A percentile compares a stretch with the other conserved stretches of the same genome.
These are phyloP conservation scores for Beauveria rudraprayagi DNA, from an alignment of 2,329 filamentous ascomycete genomes.

Conservation along the genomic window DNA sequence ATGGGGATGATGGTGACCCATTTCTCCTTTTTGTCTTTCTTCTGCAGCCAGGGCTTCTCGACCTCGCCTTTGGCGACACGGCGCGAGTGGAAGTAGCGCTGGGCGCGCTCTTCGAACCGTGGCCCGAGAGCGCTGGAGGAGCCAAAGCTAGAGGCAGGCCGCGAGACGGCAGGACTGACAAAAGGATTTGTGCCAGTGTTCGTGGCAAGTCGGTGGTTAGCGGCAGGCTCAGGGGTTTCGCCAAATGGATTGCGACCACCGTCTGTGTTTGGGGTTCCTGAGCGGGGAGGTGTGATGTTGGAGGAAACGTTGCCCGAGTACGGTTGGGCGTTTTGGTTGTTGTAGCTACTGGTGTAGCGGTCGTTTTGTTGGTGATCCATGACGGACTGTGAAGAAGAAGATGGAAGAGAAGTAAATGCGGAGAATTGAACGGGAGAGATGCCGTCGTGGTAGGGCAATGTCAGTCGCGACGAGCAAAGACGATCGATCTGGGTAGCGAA, in stretches of 20 bases:
- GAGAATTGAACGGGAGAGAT: background rate
- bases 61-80: constrained; percentile 64
- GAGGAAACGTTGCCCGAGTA: constrained; percentile 31
- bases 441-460: background rate
- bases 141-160: constrained; percentile 40
- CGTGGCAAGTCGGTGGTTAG: constrained; percentile 23
- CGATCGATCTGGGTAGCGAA: background rate
- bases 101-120: constrained; percentile 29
- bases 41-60: constrained; percentile 70
- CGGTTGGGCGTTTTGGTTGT: constrained; percentile 14
- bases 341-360: constrained; percentile 18
- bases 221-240: constrained; percentile 30
- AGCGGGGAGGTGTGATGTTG: constrained; percentile 30
- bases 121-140: constrained; percentile 33
- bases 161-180: constrained; percentile 35
- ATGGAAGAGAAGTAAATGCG: background rate
- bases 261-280: constrained; percentile 35
- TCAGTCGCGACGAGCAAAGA: background rate
- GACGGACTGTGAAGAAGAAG: background rate
- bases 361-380: constrained; percentile 23
- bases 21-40: constrained; percentile 70
- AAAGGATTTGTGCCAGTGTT: constrained; percentile 34
- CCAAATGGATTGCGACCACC: constrained; percentile 31
- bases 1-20: constrained; percentile 78
- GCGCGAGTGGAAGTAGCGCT: constrained; percentile 65